These are phyloP conservation scores for Seiridium unicorne DNA, from an alignment of 2,329 filamentous ascomycete genomes.

Conservation along the genomic window DNA sequence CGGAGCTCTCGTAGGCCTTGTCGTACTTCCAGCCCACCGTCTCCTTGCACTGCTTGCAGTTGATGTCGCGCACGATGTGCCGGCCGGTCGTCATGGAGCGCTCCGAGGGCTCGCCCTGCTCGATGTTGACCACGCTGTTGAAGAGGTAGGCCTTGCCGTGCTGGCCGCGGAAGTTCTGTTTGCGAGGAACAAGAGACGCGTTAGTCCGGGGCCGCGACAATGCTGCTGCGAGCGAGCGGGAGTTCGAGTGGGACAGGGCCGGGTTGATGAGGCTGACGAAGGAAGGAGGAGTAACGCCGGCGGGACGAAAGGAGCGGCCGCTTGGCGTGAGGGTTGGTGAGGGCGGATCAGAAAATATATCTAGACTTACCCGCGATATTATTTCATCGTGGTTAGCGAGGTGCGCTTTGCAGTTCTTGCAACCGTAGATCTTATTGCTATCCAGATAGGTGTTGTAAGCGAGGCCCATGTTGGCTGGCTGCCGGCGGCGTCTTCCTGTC, in stretches of 20 bases:
- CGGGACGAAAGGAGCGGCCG: not conserved
- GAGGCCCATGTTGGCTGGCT: constrained; percentile 69
- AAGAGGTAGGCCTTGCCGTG: constrained; percentile 98
- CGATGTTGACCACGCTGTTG: constrained; percentile 89
- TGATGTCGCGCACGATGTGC: constrained; percentile 91
- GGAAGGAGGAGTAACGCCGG: not conserved
- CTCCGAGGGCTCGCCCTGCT: constrained; percentile 79
- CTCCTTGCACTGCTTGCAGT: constrained; percentile 86
- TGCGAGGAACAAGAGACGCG: too few relatives aligned
- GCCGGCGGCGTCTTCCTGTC: not conserved
- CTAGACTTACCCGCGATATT: constrained; percentile 75
- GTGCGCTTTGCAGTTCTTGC: constrained; percentile 93
- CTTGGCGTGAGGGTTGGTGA: not conserved
- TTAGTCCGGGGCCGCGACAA: not conserved
- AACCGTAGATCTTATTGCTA: constrained; percentile 85
- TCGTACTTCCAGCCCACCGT: constrained; percentile 99
- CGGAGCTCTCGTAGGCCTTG: constrained; percentile 84
- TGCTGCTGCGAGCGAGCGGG: not conserved
- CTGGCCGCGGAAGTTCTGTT: constrained; percentile 93
- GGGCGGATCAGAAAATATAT: not conserved
- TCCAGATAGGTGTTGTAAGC: constrained; percentile 90
- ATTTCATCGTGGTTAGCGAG: constrained; percentile 95
- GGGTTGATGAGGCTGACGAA: not conserved
- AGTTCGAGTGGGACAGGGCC: too few relatives aligned
- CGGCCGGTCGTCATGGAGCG: constrained; percentile 97